Evolutionary conservation across 768 basidiomycete species (phyloP).

Genomic region (Asterophora lycoperdoides): DNA sequence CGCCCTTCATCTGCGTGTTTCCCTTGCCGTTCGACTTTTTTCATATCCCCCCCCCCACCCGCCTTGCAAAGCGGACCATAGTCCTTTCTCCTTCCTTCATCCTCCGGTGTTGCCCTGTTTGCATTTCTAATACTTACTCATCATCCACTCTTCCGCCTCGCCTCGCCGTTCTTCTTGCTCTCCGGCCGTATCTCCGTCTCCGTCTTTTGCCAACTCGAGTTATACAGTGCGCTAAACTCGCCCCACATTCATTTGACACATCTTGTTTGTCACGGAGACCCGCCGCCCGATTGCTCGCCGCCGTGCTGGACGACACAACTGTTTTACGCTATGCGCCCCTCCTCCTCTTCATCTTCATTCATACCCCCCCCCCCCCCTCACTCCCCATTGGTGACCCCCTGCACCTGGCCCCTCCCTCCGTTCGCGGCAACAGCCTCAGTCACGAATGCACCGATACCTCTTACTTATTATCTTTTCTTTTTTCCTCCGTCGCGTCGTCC

Average conservation of each 20-base stretch:
- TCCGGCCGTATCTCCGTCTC: background rate
- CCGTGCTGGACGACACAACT: too few species aligned
- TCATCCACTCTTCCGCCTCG: too few species aligned
- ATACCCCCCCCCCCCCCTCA: too few species aligned
- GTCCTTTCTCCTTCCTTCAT: constrained; percentile 1
- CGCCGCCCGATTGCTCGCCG: too few species aligned
- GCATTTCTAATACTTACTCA: constrained; percentile 5
- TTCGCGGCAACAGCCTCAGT: too few species aligned
- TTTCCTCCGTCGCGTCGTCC: too few species aligned
- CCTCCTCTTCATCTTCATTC: too few species aligned
- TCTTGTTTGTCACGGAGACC: background rate
- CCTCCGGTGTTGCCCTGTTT: constrained; percentile 9
- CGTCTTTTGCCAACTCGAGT: constrained; percentile 19
- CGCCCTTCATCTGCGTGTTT: background rate
- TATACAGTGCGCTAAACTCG: constrained; percentile 17
- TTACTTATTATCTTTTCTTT: too few species aligned
- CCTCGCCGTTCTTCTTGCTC: constrained; percentile 3
- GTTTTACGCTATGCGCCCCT: too few species aligned
- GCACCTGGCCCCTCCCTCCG: too few species aligned
- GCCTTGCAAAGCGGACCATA: constrained; percentile 8
- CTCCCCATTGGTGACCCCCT: too few species aligned
- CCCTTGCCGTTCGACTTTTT: constrained; percentile 6
- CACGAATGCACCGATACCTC: too few species aligned
- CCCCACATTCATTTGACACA: constrained; percentile 12
- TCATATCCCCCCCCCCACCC: constrained; percentile 13